phyloP scores from a whole-genome alignment of 2,329 filamentous ascomycete species.

The Davidsoniella virescens region DNA sequence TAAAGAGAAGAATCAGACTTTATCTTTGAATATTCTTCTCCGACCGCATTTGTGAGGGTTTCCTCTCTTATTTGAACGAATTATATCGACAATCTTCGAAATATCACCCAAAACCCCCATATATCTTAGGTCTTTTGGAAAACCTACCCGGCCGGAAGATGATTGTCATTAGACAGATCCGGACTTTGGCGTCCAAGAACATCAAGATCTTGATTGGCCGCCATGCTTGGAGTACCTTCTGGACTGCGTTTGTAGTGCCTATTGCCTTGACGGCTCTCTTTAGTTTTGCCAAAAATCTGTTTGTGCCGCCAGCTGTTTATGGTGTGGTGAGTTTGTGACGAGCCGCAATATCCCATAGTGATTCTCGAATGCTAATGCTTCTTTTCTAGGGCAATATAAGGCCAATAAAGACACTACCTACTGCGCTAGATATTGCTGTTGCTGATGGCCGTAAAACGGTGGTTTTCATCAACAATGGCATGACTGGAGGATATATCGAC shows the following conservation, averaged over 20 bases:
- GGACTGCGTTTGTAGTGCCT: conserved; percentile 44
- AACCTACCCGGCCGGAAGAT: not conserved
- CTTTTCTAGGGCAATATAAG: conserved; percentile 30
- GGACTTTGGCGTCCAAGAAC: conserved; percentile 47
- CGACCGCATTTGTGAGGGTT: no score
- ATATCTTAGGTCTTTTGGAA: no score
- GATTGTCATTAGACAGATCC: conserved; percentile 28
- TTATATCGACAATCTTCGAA: no score
- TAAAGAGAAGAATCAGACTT: no score
- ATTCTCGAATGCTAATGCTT: not conserved
- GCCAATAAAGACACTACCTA: conserved; percentile 45
- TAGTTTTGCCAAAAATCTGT: conserved; percentile 64
- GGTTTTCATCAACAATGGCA: conserved; percentile 63
- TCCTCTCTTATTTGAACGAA: no score
- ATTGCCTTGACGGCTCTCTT: conserved; percentile 42
- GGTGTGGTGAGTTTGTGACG: conserved; percentile 35
- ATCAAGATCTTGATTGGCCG: conserved; percentile 40
- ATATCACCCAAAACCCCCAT: no score
- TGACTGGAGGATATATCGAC: conserved; percentile 53
- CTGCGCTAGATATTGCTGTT: conserved; percentile 43
- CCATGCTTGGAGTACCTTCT: conserved; percentile 32
- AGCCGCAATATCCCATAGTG: not conserved
- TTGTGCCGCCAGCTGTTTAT: conserved; percentile 58
- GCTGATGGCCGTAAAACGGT: conserved; percentile 47
- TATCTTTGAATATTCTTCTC: no score